Base-by-base conservation (phyloP, 2,329 filamentous ascomycete genomes). In the Beauveria sp. region DNA sequence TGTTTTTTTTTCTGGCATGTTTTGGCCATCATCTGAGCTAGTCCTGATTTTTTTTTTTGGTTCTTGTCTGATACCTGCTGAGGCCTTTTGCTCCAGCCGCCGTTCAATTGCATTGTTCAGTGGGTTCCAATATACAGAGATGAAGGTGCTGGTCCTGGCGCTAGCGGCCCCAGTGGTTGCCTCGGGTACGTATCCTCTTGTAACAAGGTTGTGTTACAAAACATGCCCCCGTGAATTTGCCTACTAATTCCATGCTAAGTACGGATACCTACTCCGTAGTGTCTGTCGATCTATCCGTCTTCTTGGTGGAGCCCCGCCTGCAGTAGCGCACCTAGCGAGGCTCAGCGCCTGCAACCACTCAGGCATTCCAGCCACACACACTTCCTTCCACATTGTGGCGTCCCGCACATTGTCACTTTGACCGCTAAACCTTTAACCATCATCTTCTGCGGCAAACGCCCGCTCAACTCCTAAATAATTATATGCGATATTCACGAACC, bases 121-220 rank as follows among this genome's bases (percentile, higher is more conserved):
- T 51, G 46, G 46, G 46, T 49, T 26, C 24, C 48, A 20, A 31
- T 5, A 34, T n/a, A 43, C 5, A 24, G 22, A 22, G 16, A 20
- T 7, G 28, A 43, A n/a, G 38, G 42, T 3, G 24, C 52, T n/a
- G 38, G 38, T 28, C 22, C 18, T 14, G 24, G 42, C 22, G 24
- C 52, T 24, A 55, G 26, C 28, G 40, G 20, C 54, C 31, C 43
- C 28, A 49, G 43, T 42, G 31, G 56, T 59, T 59, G 56, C 56
- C 55, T 50, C 46, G 56, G 56, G 56, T 59, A 50, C 56, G 55
- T 40, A 28, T 26, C 43, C 54, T 43, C 43, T 14, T 16, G n/a
- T 31, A 38, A 38, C 34, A 38, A 38, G 12, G 10, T 38, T 38
- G 34, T 38, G 14, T 16, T 38, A 38, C 10, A 16, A 38, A 38